These are phyloP conservation scores for Zymoseptoria tritici DNA, from an alignment of 2,329 filamentous ascomycete genomes.

Conservation along the genomic window DNA sequence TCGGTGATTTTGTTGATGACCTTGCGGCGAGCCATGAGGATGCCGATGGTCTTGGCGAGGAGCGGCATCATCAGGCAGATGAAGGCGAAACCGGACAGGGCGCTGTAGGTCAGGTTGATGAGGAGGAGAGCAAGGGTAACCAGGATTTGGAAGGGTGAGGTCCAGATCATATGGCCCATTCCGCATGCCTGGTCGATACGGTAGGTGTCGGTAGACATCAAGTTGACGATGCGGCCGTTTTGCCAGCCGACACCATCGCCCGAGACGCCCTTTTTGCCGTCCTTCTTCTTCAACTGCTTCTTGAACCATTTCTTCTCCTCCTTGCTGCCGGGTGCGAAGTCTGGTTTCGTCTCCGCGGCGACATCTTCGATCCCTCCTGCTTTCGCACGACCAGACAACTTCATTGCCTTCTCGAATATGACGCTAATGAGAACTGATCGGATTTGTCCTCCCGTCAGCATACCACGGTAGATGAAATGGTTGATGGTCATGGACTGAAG, in stretches of 20 bases:
- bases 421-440: slow-evolving; percentile 74
- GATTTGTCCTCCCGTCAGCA: slow-evolving; percentile 80
- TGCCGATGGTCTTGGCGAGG: slow-evolving; percentile 68
- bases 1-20: slow-evolving; percentile 91
- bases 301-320: slow-evolving; percentile 47
- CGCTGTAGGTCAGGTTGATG: slow-evolving; percentile 84
- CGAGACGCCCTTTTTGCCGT: slow-evolving; percentile 44
- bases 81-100: slow-evolving; percentile 77
- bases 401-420: slow-evolving; percentile 90
- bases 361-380: slow-evolving; percentile 59
- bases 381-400: slow-evolving; percentile 77
- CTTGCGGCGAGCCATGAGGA: slow-evolving; percentile 65
- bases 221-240: slow-evolving; percentile 82
- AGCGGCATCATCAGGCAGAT: slow-evolving; percentile 71
- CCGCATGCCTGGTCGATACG: slow-evolving; percentile 82
- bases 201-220: slow-evolving; percentile 95
- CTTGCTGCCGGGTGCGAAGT: slow-evolving; percentile 41
- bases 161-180: slow-evolving; percentile 89
- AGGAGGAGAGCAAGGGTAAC: slow-evolving; percentile 73
- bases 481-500: slow-evolving; percentile 73
- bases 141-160: slow-evolving; percentile 68
- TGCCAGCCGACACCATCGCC: slow-evolving; percentile 78
- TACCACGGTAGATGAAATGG: slow-evolving; percentile 87
- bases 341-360: slow-evolving; percentile 29
- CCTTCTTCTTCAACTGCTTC: slow-evolving; percentile 37